These are phyloP conservation scores for Bassia scoparia DNA, from an alignment of 148 eudicot species.

Conservation along the genomic window DNA sequence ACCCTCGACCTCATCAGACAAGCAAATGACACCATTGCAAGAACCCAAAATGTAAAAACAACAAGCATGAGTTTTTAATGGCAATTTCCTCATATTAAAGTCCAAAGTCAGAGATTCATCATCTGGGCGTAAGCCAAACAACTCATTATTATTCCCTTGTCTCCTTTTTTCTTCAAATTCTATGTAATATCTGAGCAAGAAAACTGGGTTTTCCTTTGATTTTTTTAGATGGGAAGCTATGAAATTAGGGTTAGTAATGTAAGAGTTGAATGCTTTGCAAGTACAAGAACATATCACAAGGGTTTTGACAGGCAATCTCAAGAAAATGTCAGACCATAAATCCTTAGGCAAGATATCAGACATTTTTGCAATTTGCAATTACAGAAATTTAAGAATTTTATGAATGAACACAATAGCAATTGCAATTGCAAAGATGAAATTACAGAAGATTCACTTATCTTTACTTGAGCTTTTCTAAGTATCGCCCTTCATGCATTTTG, in stretches of 20 bases:
- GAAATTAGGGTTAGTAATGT: background rate
- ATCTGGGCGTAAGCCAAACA: constrained; percentile 3
- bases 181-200: background rate
- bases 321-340: too few relatives aligned
- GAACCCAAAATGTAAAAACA: constrained; percentile 2
- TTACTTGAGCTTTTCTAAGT: too few relatives aligned
- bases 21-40: constrained; percentile 18
- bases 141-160: background rate
- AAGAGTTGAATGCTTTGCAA: background rate
- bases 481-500: too few relatives aligned
- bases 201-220: constrained; percentile 1
- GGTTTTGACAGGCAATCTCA: background rate
- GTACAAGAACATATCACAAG: background rate
- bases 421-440: too few relatives aligned
- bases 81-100: background rate
- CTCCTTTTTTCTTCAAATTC: background rate
- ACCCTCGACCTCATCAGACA: background rate
- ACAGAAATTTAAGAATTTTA: too few relatives aligned
- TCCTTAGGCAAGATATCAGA: too few relatives aligned
- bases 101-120: background rate
- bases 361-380: too few relatives aligned
- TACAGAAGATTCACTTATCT: too few relatives aligned
- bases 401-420: too few relatives aligned
- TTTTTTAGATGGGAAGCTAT: background rate
- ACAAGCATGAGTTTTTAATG: background rate